Base-by-base conservation (phyloP, 805 yeast genomes). In the Blastobotrys terrestris region DNA sequence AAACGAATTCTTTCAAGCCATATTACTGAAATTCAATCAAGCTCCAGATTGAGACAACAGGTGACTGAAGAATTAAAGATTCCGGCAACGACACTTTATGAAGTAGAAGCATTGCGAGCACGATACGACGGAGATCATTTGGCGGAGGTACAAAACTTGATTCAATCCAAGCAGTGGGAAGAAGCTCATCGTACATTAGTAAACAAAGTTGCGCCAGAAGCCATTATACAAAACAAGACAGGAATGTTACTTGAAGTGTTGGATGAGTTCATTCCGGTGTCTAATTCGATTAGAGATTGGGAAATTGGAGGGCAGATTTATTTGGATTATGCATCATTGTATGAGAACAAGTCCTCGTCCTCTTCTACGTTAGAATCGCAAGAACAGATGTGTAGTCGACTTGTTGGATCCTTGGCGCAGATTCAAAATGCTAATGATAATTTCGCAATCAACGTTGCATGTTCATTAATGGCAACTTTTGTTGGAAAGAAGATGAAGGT, bases 171-270 rank as follows among this genome's bases (percentile, higher is more conserved):
- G 8, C 65, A 77, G 48, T 79, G 78, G 71, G 72, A 68, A 0
- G 81, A 79, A 41, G 96, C 96, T 0, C 94, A 87, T 61, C 63
- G 68, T 1, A 69, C 80, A 0, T 67, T 87, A 2, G 60, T 83
- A 6, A 63, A 70, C 0, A 65, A 73, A 2, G 84, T 89, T 31
- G 98, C 92, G 0, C 98, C 98, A 6, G 65, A 68, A 13, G 77
- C 84, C 2, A 79, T 91, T 1, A 77, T 83, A 14, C 72, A 77
- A n/a, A 76, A 77, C 52, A 68, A 65, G 13, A 48, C 59, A 3
- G 57, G 44, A 16, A 50, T 50, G 13, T 52, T 70, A 11, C 49
- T 46, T 16, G 59, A 53, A 4, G 46, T 68, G 7, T 52, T 72
- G 8, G 15, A 39, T 19, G 53, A 57, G 39, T 59, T 63, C 44